A percentile compares a stretch with the other conserved stretches of the same genome.
Conservation (phyloP, 2,329 filamentous ascomycete species). For the Nothopassalora personata region DNA sequence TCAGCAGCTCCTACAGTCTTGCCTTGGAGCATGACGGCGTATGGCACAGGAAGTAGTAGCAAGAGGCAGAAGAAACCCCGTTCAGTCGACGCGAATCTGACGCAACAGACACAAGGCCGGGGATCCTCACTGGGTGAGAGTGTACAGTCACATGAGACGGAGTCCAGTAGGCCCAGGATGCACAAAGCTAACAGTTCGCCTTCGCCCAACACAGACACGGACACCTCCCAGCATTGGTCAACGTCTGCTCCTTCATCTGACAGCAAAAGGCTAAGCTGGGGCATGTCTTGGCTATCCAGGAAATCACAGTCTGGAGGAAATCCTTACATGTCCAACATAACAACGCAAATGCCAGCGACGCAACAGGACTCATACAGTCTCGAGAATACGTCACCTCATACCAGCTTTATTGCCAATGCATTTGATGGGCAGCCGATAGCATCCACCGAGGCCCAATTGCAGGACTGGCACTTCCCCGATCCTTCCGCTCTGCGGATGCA, state of each 20-base stretch:
- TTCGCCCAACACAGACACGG: neutral
- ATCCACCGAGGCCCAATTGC: neutral
- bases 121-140: neutral
- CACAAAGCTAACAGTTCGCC: neutral
- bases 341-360: neutral
- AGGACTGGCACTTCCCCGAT: neutral
- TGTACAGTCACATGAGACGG: neutral
- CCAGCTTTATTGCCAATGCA: neutral
- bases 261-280: neutral
- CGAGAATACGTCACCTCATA: neutral
- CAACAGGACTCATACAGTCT: neutral
- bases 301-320: neutral
- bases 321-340: neutral
- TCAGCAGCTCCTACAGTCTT: neutral
- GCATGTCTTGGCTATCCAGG: neutral
- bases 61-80: constrained; percentile 1
- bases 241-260: neutral
- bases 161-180: neutral
- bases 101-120: neutral
- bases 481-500: neutral
- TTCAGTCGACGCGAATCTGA: neutral
- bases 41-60: neutral
- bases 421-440: neutral
- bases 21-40: neutral
- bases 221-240: neutral